Evolutionary conservation across 345 rosid genomes (phyloP).

Genomic region (Euphorbia lathyris): DNA sequence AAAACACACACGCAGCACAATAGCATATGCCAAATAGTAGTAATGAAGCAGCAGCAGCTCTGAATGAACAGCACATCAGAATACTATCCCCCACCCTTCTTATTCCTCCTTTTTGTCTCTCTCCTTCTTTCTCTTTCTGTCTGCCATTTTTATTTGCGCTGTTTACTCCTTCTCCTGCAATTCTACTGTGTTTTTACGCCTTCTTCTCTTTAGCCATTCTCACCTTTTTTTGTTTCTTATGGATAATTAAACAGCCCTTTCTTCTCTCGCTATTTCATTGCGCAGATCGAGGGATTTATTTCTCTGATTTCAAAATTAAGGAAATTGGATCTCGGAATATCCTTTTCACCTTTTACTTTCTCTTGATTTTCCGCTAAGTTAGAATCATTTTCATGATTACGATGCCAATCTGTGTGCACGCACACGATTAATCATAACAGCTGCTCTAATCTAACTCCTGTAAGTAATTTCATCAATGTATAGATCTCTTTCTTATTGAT

Average conservation of each 20-base stretch:
- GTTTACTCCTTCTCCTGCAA: no score
- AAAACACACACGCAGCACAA: no score
- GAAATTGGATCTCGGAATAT: constrained; percentile 6
- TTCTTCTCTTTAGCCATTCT: no score
- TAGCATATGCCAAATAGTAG: no score
- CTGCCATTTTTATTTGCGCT: not conserved
- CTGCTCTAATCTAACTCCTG: no score
- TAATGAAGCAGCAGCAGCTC: no score
- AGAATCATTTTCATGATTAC: not conserved
- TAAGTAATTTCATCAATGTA: not conserved
- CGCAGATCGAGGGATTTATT: constrained; percentile 5
- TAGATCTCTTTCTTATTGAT: not conserved
- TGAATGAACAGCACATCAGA: no score
- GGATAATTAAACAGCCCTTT: no score
- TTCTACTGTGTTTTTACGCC: no score
- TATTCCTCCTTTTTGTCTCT: constrained; percentile 13
- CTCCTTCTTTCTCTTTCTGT: not conserved
- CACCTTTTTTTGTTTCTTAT: no score
- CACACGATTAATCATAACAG: not conserved
- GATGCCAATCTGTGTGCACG: not conserved
- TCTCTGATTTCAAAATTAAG: not conserved
- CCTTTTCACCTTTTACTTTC: not conserved
- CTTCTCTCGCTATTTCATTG: no score
- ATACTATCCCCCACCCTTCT: not conserved
- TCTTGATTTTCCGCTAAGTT: not conserved